Percentiles rank a stretch among this genome's conserved stretches.
phyloP scores from a whole-genome alignment of 2,329 filamentous ascomycete species.

The Aspergillus tamarii region DNA sequence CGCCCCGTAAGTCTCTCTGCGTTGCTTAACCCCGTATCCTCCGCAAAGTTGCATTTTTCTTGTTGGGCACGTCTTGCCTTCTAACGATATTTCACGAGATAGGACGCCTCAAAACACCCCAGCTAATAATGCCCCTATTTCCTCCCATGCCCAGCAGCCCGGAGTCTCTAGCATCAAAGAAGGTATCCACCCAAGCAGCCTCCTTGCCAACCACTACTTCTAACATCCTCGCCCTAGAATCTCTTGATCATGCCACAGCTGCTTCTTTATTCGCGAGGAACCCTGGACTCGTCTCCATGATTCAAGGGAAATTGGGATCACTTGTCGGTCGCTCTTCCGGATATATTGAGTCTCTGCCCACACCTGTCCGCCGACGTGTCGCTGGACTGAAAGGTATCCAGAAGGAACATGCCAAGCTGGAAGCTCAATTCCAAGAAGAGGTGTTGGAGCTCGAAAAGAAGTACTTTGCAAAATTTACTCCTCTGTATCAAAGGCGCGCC shows the following conservation, averaged over 20 bases:
- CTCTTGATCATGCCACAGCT: constrained; percentile 81
- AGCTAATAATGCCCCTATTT: constrained; percentile 92
- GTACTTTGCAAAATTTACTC: constrained; percentile 98
- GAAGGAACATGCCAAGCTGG: constrained; percentile 97
- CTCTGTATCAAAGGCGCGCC: constrained; percentile 92
- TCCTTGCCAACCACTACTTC: constrained; percentile 15
- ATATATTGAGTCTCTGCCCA: constrained; percentile 94
- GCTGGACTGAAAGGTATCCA: constrained; percentile 96
- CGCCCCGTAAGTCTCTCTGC: constrained; percentile 62
- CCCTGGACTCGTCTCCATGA: constrained; percentile 93
- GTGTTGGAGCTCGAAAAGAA: constrained; percentile 98
- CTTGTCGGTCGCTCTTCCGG: constrained; percentile 95
- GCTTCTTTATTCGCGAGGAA: constrained; percentile 95
- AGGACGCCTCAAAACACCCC: constrained; percentile 99
- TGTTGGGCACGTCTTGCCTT: constrained; percentile 5
- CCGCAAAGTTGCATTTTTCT: constrained; percentile 15
- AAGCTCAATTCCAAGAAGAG: constrained; percentile 98
- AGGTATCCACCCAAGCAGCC: constrained; percentile 63
- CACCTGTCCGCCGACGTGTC: constrained; percentile 87
- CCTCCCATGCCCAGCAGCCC: constrained; percentile 94
- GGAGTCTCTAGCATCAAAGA: constrained; percentile 95
- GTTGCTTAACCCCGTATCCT: neutral
- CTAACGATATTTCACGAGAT: constrained; percentile 39
- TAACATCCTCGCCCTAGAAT: constrained; percentile 64
- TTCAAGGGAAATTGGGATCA: constrained; percentile 91